Conservation (phyloP, 257 asterid genomes). For the Oldenlandia corymbosa region DNA sequence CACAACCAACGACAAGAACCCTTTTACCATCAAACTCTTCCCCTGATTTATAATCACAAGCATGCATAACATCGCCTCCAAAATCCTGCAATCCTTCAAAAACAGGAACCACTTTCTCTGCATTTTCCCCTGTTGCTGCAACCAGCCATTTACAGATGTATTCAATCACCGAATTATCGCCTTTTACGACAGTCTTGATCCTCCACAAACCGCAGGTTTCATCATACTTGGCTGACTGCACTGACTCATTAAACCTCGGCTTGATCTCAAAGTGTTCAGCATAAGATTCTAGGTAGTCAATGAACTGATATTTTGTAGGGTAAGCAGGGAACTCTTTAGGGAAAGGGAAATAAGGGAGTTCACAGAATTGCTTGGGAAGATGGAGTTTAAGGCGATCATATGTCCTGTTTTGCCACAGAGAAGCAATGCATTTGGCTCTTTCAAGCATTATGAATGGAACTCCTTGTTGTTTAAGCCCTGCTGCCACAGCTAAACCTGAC, state of each 20-base stretch:
- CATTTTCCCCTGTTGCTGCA: constrained; percentile 90
- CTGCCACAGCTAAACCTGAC: constrained; percentile 79
- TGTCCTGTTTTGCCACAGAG: constrained; percentile 75
- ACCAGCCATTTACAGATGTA: constrained; percentile 84
- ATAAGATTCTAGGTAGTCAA: constrained; percentile 62
- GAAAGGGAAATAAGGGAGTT: constrained; percentile 64
- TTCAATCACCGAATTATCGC: constrained; percentile 30
- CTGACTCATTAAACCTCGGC: constrained; percentile 68
- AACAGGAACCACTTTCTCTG: constrained; percentile 70
- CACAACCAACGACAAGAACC: constrained; percentile 84
- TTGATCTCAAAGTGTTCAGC: constrained; percentile 43
- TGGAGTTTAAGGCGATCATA: constrained; percentile 87
- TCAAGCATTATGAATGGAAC: constrained; percentile 85
- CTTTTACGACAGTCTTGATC: constrained; percentile 28
- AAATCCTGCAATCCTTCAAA: constrained; percentile 54
- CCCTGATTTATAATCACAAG: constrained; percentile 84
- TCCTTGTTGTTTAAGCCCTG: constrained; percentile 65
- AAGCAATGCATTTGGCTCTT: constrained; percentile 83
- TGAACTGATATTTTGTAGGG: constrained; percentile 68
- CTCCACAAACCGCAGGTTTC: constrained; percentile 76
- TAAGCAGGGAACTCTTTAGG: constrained; percentile 67
- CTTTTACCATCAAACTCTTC: constrained; percentile 44
- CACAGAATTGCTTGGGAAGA: constrained; percentile 77
- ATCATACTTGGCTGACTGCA: constrained; percentile 54
- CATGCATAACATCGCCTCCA: constrained; percentile 57